Conservation (phyloP, 2,329 filamentous ascomycete species). For the Aspergillus brasiliensis region DNA sequence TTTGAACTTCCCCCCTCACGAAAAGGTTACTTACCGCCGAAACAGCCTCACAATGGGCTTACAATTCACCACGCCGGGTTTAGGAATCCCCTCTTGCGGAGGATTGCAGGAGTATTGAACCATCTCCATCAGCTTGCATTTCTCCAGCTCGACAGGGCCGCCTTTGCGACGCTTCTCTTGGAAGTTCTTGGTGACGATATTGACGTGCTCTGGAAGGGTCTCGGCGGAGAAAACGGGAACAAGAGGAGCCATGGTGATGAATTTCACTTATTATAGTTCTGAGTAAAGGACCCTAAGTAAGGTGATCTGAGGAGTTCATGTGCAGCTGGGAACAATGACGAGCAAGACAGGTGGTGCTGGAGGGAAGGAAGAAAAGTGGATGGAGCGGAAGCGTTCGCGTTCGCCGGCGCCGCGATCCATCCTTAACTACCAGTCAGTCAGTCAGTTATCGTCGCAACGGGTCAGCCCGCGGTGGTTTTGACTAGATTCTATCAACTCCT, state of each 20-base stretch:
- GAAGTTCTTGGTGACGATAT: slow-evolving; percentile 49
- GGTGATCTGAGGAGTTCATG: background rate
- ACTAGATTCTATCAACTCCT: background rate
- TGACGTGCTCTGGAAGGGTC: slow-evolving; percentile 54
- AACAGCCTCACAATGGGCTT: slow-evolving; percentile 61
- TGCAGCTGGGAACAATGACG: background rate
- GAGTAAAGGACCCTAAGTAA: background rate
- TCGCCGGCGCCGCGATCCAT: background rate
- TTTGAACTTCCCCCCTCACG: background rate
- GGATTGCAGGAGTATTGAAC: slow-evolving; percentile 65
- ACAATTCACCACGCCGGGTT: slow-evolving; percentile 52
- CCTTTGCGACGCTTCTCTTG: slow-evolving; percentile 56
- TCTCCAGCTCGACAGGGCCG: slow-evolving; percentile 51
- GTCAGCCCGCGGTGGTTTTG: background rate
- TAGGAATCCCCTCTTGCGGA: slow-evolving; percentile 44
- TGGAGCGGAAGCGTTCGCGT: slow-evolving; percentile 2
- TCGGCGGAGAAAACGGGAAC: slow-evolving; percentile 56
- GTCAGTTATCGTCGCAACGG: background rate
- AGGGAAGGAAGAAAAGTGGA: background rate
- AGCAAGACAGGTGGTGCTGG: background rate
- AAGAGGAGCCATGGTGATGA: slow-evolving; percentile 57
- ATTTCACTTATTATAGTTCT: background rate
- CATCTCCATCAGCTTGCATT: slow-evolving; percentile 62
- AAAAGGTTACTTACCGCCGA: slow-evolving; percentile 48
- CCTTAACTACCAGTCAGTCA: too few relatives aligned